phyloP scores from a whole-genome alignment of 2,329 filamentous ascomycete species.

The Pyricularia grisea region DNA sequence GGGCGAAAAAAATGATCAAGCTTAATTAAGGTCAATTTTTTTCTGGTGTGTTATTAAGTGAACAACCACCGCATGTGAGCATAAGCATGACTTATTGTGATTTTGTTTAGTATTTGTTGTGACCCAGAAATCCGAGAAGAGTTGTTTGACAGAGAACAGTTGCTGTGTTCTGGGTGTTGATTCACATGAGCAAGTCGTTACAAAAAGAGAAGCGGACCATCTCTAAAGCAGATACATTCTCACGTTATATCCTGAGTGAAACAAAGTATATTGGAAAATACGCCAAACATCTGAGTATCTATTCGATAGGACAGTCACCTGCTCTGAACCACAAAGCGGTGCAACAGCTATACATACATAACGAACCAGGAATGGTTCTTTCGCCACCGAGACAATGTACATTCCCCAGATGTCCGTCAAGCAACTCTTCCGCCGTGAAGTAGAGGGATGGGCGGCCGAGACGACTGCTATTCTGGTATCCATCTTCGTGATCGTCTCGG shows the following conservation, averaged over 20 bases:
- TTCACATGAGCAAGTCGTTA: neutral
- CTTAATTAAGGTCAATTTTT: no score
- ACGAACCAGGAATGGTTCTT: neutral
- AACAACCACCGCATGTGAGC: neutral
- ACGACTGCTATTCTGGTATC: neutral
- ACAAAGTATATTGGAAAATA: neutral
- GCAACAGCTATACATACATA: neutral
- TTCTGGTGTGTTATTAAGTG: neutral
- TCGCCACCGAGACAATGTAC: neutral
- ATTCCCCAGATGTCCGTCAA: neutral
- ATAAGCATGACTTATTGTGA: neutral
- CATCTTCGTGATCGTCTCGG: neutral
- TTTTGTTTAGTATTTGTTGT: neutral
- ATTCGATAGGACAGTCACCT: neutral
- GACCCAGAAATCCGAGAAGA: neutral
- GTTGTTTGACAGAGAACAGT: neutral
- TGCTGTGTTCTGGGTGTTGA: neutral
- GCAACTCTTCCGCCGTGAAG: neutral
- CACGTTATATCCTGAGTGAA: neutral
- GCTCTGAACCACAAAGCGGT: neutral
- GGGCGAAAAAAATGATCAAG: no score
- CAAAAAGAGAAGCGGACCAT: neutral
- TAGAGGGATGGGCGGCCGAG: neutral
- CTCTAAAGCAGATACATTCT: neutral
- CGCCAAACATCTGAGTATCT: neutral